These are phyloP conservation scores for Phytophthora citricola DNA, from an alignment of 352 stramenopile genomes.

Conservation along the genomic window DNA sequence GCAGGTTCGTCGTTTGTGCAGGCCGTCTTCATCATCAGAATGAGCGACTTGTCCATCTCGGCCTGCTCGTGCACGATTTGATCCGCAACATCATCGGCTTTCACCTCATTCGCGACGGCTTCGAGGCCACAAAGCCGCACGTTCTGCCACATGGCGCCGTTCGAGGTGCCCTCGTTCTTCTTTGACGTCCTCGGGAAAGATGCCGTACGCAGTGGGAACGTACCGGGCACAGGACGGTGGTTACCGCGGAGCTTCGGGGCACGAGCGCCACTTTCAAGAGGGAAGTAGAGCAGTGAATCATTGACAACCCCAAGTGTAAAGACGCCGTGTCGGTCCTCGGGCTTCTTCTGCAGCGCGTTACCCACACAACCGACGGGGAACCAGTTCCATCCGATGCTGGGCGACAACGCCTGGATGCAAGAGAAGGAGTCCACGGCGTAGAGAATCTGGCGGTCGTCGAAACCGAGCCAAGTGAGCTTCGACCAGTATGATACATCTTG, in stretches of 20 bases:
- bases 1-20: slow-evolving; percentile 73
- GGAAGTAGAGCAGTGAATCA: slow-evolving; percentile 79
- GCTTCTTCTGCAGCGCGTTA: slow-evolving; percentile 67
- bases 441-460: slow-evolving; percentile 76
- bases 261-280: slow-evolving; percentile 52
- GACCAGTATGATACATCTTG: slow-evolving; percentile 58
- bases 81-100: slow-evolving; percentile 30
- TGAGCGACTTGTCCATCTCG: slow-evolving; percentile 85
- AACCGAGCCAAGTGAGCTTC: slow-evolving; percentile 75
- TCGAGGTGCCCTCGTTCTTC: slow-evolving; percentile 33
- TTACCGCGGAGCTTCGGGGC: slow-evolving; percentile 66
- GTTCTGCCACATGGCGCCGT: slow-evolving; percentile 79
- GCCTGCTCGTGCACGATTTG: slow-evolving; percentile 70
- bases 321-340: slow-evolving; percentile 56
- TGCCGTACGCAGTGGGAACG: slow-evolving; percentile 61
- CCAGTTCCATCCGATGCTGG: slow-evolving; percentile 69
- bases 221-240: slow-evolving; percentile 77
- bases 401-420: slow-evolving; percentile 64
- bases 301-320: slow-evolving; percentile 80
- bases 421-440: slow-evolving; percentile 78
- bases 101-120: slow-evolving; percentile 39
- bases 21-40: slow-evolving; percentile 86
- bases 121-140: slow-evolving; percentile 52
- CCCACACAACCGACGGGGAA: slow-evolving; percentile 75
- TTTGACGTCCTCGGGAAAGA: slow-evolving; percentile 64